Evolutionary conservation across 176 grass and related monocot species (phyloP), one percentile per base, ranked within the genome.

Genomic region (Oryza longistaminata): DNA sequence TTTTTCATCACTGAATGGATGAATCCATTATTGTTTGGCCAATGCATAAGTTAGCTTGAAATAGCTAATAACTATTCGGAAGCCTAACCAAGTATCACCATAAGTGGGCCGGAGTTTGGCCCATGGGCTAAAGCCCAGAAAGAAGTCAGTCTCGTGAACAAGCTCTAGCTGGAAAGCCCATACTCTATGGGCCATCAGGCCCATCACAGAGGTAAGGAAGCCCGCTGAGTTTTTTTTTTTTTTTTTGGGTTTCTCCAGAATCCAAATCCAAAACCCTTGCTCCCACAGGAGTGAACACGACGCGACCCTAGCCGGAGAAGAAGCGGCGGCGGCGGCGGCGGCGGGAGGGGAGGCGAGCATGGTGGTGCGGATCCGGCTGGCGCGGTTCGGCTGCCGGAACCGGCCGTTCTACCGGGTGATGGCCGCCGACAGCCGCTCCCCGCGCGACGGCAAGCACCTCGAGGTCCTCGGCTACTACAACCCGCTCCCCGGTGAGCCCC

Each of bases 391-490:
- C 1, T 98, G 91, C 76, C 71, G 79, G 26, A 98, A 98, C 69
- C 83, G 87, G 53, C 91, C 89, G 1, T 98, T 98, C 85, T 98
- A 98, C 73, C 72, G 95, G 16, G 82, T 98, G 9, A 95, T 95
- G 91, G 95, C 92, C 19, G 93, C 93, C 27, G 91, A 98, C 69
- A 93, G 95, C 73, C 84, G 93, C 66, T 97, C 85, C 35, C 88
- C 87, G 7, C 77, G 91, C 33, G 95, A 98, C 79, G 93, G 95
- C 72, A 93, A 91, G 83, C 96, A 95, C 29, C 93, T 98, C 9
- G 93, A 98, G 82, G 73, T 95, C 65, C 71, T 98, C 87, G 93
- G 91, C 21, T 98, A 95, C 82, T 98, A 92, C 87, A 95, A 98
- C 83, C 93, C 96, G 8, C 81, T 98, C 65, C 93, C 91, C 16